Evolutionary conservation across 495 filamentous ascomycete species (phyloP).

Genomic region (Lentithecium fluviatile): DNA sequence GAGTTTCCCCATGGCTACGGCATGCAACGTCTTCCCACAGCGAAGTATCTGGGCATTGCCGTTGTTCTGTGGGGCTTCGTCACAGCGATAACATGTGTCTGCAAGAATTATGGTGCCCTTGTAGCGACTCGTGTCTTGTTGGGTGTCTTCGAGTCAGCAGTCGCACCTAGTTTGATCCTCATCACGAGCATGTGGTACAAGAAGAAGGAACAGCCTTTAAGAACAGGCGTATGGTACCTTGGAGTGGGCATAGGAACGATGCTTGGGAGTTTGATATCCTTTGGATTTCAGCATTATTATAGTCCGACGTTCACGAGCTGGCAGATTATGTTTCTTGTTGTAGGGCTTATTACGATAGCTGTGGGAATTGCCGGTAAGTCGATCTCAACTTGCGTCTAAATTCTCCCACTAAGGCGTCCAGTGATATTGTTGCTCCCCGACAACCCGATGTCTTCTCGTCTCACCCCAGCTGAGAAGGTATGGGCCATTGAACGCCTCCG

Average conservation of each 20-base stretch:
- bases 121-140: slow-evolving; percentile 9
- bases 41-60: slow-evolving; percentile 19
- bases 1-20: slow-evolving; percentile 21
- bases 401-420: background rate
- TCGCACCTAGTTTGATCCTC: slow-evolving; percentile 12
- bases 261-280: slow-evolving; percentile 10
- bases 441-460: slow-evolving; percentile 10
- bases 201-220: slow-evolving; percentile 11
- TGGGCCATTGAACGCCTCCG: slow-evolving; percentile 22
- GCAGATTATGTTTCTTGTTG: slow-evolving; percentile 6
- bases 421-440: slow-evolving; percentile 18
- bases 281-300: slow-evolving; percentile 27
- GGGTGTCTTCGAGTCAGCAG: slow-evolving; percentile 11
- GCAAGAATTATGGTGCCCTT: background rate
- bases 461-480: slow-evolving; percentile 22
- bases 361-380: slow-evolving; percentile 1
- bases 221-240: slow-evolving; percentile 18
- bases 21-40: slow-evolving; percentile 25
- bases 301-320: background rate
- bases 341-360: background rate
- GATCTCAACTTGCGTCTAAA: background rate
- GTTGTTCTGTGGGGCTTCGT: slow-evolving; percentile 17
- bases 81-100: background rate
- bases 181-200: slow-evolving; percentile 28
- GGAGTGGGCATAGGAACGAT: slow-evolving; percentile 15